These are phyloP conservation scores for Hymenotorrendiella dingleyae DNA, from an alignment of 2,329 filamentous ascomycete species.

Conservation along the genomic window DNA sequence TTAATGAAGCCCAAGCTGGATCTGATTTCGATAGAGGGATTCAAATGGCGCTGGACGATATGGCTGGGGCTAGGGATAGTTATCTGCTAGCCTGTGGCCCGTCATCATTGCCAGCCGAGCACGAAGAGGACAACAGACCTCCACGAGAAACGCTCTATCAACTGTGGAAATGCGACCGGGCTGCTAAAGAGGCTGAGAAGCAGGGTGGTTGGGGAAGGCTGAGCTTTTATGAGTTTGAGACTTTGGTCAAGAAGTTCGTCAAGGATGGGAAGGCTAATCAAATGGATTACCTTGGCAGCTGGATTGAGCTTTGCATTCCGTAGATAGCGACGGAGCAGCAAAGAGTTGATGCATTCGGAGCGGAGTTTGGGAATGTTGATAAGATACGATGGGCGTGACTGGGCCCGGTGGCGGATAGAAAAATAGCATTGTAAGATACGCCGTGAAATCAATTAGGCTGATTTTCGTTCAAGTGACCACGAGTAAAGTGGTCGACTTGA, in stretches of 20 bases:
- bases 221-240: slow-evolving; percentile 73
- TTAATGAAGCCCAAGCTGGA: background rate
- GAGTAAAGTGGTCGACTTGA: too few species aligned
- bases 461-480: too few species aligned
- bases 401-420: too few species aligned
- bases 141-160: slow-evolving; percentile 13
- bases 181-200: slow-evolving; percentile 51
- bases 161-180: slow-evolving; percentile 22
- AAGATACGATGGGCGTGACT: too few species aligned
- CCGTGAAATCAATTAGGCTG: too few species aligned
- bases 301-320: slow-evolving; percentile 78
- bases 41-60: slow-evolving; percentile 1
- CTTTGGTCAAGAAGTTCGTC: slow-evolving; percentile 53
- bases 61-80: background rate
- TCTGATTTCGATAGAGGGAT: background rate
- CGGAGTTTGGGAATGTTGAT: too few species aligned
- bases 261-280: slow-evolving; percentile 52
- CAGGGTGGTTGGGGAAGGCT: slow-evolving; percentile 78
- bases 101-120: background rate
- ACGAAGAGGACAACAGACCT: slow-evolving; percentile 1
- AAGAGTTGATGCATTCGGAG: too few species aligned
- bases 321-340: slow-evolving; percentile 13
- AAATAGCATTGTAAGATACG: too few species aligned
- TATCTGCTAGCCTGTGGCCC: too few species aligned
- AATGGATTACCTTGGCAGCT: slow-evolving; percentile 77